These are phyloP conservation scores for Aegilops sharonensis DNA, from an alignment of 176 grass and related monocot species.

Conservation along the genomic window DNA sequence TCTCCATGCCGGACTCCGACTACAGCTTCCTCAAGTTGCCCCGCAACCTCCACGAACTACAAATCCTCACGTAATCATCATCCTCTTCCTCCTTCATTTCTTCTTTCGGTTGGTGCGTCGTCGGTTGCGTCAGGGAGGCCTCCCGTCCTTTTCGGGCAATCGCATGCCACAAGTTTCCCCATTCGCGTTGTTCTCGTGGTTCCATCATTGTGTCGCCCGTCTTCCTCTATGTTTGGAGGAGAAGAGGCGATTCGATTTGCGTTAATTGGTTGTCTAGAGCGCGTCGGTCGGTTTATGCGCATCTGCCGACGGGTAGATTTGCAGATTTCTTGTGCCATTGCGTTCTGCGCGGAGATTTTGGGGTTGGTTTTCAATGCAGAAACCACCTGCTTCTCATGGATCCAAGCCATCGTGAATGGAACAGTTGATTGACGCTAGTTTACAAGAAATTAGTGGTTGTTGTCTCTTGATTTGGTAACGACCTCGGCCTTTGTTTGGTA, in stretches of 20 bases:
- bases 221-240: background rate
- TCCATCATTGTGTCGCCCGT: background rate
- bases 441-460: background rate
- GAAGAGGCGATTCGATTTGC: background rate
- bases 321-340: background rate
- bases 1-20: conserved; percentile 85
- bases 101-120: conserved; percentile 9
- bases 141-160: background rate
- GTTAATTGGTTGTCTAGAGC: background rate
- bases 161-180: background rate
- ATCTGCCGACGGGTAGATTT: background rate
- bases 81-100: background rate
- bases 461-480: conserved; percentile 4
- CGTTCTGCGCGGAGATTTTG: background rate
- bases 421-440: conserved; percentile 6
- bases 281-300: conserved; percentile 4
- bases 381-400: background rate
- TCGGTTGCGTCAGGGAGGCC: background rate
- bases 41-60: conserved; percentile 68
- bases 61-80: conserved; percentile 67
- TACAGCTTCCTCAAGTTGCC: conserved; percentile 74
- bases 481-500: background rate
- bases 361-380: background rate
- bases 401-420: conserved; percentile 15
- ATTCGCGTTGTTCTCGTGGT: background rate